A percentile compares a stretch with the other conserved stretches of the same genome.
These are phyloP conservation scores for Corymbia calophylla DNA, from an alignment of 441 rosid species.

Conservation along the genomic window DNA sequence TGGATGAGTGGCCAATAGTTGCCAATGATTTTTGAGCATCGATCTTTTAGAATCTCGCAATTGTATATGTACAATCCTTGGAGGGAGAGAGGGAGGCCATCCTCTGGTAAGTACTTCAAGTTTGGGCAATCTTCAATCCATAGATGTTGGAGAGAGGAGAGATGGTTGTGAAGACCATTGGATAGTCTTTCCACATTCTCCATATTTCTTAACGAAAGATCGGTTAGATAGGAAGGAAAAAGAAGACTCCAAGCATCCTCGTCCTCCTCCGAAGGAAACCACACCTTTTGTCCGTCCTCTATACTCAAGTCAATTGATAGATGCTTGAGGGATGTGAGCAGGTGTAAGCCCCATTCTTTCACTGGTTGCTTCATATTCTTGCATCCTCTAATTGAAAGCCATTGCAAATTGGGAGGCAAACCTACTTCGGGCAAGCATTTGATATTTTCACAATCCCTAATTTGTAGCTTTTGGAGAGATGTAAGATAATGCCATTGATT, in stretches of 20 bases:
- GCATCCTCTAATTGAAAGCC: accelerated
- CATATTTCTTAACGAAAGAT: accelerated
- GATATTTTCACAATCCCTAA: background rate
- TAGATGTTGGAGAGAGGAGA: background rate
- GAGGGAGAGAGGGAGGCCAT: background rate
- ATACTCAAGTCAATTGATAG: background rate
- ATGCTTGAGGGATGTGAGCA: accelerated
- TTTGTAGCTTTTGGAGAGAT: accelerated
- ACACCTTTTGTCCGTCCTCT: background rate
- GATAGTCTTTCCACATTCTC: background rate
- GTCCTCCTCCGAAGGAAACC: background rate
- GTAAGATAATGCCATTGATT: background rate
- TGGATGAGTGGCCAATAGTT: background rate
- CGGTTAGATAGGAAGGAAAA: background rate
- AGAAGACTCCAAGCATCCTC: background rate
- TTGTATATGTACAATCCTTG: accelerated
- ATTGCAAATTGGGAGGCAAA: background rate
- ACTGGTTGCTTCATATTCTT: background rate
- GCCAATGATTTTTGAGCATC: accelerated
- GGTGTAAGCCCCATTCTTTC: accelerated
- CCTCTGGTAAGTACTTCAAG: background rate
- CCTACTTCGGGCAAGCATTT: background rate
- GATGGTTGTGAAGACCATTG: background rate
- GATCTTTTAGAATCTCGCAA: background rate
- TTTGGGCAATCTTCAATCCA: accelerated